Base-by-base conservation (phyloP, 768 basidiomycete genomes). In the Steccherinum ochraceum region DNA sequence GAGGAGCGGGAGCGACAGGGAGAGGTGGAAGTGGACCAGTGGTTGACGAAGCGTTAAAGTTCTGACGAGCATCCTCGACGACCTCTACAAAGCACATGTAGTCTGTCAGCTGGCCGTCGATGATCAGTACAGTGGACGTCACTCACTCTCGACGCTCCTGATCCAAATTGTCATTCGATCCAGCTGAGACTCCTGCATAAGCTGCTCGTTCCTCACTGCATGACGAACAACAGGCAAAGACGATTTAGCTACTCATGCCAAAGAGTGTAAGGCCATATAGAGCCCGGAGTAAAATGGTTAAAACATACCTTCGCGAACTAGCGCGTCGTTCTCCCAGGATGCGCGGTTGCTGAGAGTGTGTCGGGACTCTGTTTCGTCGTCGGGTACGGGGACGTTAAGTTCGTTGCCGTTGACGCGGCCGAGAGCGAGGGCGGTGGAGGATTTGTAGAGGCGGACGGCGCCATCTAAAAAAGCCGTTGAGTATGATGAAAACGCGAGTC, bases 111-210 rank as follows among this genome's bases (percentile, higher is more conserved):
- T 12, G 52, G 23, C 23, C n/a, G 12, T 24, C 12, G 21, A 40
- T 4, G 18, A n/a, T 35, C 30, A 35, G 16, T 35, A 3, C 10
- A 19, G 41, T 21, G 3, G 4, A 10, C 23, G 30, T 10, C 7
- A 78, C 88, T 62, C 64, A 90, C 89, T 84, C 67, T 92, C 89
- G 13, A 90, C 86, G 52, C 81, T 88, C 57, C 78, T 78, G 67
- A 89, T 85, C 90, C 90, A 92, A 48, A 85, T 69, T 1, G 81
- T 76, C 84, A 92, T 83, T 47, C 89, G 73, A 57, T 92, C 87
- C 2, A 70, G 54, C 45, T 71, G 68, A 30, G 72, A 74, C 54
- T 84, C 84, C 23, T 72, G 76, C 24, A 74, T 79, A 18, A 78
- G 58, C 39, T 70, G 74, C 52, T 80, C 78, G 57, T 70, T 79